Evolutionary conservation across 1,284 basidiomycete genomes (phyloP).

Genomic region (Rhodotorula sp.): DNA sequence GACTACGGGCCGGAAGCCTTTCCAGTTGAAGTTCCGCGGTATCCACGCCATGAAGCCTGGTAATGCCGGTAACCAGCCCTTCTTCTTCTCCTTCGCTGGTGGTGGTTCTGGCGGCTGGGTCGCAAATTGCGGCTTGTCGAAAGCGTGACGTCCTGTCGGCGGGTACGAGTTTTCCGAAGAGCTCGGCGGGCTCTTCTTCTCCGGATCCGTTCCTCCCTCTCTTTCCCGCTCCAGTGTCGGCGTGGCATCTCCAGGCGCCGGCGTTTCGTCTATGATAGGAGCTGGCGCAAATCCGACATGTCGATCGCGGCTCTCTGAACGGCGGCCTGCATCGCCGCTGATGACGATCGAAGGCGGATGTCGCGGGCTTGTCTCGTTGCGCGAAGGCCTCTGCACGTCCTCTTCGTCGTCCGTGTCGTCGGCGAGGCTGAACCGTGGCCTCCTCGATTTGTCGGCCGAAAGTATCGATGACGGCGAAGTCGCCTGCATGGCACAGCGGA

Average conservation of each 20-base stretch:
- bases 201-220: background rate
- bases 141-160: background rate
- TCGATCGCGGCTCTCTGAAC: background rate
- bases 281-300: slow-evolving; percentile 20
- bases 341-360: background rate
- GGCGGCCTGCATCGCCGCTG: background rate
- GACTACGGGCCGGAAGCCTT: slow-evolving; percentile 28
- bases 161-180: background rate
- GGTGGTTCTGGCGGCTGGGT: background rate
- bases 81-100: background rate
- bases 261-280: background rate
- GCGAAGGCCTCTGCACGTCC: background rate
- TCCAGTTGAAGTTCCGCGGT: slow-evolving; percentile 36
- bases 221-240: background rate
- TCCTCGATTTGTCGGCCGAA: background rate
- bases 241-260: no score
- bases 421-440: slow-evolving; percentile 15
- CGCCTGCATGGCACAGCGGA: background rate
- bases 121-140: slow-evolving; percentile 1
- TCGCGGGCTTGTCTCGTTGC: background rate
- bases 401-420: slow-evolving; percentile 10
- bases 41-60: slow-evolving; percentile 25
- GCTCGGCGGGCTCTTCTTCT: background rate
- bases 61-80: slow-evolving; percentile 2
- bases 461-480: background rate